phyloP scores from a whole-genome alignment of 495 filamentous ascomycete species.

The Astrothelium macrocarpum region DNA sequence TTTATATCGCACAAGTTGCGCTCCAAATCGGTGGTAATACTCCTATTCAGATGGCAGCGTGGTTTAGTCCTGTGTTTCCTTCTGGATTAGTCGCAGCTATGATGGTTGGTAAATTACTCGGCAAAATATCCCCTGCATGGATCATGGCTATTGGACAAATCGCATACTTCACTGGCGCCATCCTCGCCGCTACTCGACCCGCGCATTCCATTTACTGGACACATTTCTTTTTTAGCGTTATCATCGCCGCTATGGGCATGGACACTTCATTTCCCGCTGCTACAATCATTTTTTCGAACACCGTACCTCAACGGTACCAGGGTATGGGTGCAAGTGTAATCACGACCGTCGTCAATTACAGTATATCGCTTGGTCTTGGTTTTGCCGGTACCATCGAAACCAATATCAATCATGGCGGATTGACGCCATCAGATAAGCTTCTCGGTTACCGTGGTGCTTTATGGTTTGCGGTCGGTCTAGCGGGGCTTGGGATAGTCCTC shows the following conservation, averaged over 20 bases:
- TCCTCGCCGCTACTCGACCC: slow-evolving; percentile 39
- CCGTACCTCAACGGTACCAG: slow-evolving; percentile 49
- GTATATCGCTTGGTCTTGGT: slow-evolving; percentile 55
- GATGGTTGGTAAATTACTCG: slow-evolving; percentile 37
- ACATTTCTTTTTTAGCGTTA: slow-evolving; percentile 46
- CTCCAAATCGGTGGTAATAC: background rate
- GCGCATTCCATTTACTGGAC: slow-evolving; percentile 48
- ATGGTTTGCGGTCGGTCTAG: slow-evolving; percentile 48
- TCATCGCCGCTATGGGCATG: slow-evolving; percentile 52
- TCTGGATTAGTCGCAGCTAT: slow-evolving; percentile 37
- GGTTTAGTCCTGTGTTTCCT: slow-evolving; percentile 32
- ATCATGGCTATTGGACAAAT: slow-evolving; percentile 44
- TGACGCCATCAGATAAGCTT: slow-evolving; percentile 30
- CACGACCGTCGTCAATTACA: slow-evolving; percentile 59
- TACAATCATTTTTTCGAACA: slow-evolving; percentile 50
- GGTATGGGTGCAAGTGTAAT: slow-evolving; percentile 56
- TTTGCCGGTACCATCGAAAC: slow-evolving; percentile 55
- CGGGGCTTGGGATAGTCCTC: slow-evolving; percentile 37
- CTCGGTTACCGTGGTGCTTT: slow-evolving; percentile 48
- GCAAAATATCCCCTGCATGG: slow-evolving; percentile 28
- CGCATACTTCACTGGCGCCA: slow-evolving; percentile 34
- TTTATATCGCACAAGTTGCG: background rate
- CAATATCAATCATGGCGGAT: slow-evolving; percentile 41
- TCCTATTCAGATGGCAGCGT: slow-evolving; percentile 33
- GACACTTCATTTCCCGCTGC: slow-evolving; percentile 52